Base-by-base conservation (phyloP, 441 rosid species). In the Bruguiera hainesii region DNA sequence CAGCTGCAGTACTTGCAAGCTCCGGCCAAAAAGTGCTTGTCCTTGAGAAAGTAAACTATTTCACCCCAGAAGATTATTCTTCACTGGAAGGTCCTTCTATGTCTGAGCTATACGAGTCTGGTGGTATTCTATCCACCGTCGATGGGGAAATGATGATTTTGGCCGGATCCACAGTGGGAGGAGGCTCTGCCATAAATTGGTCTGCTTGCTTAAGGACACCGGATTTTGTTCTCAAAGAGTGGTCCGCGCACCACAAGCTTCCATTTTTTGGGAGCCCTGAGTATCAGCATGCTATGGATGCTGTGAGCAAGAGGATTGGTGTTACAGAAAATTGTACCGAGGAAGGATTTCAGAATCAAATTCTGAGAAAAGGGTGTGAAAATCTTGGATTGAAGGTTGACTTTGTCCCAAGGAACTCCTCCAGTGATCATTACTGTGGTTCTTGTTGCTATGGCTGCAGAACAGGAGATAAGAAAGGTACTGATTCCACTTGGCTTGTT, bases 151-250 rank as follows among this genome's bases (percentile, higher is more conserved):
- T 68, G 56, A 77, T 74, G 85, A 20, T 91, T 62, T 52, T 84
- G 30, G 91, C 96, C 0, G 97, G 96, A n/a, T 84, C 93, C 15
- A 82, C 90, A 0, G 90, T 91, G 2, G 97, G 97, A 11, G 97
- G 97, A 55, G 97, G 97, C 50, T 78, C 93, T 1, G 85, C 90
- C 15, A 63, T 89, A 37, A 91, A 91, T 75, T 91, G 97, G 97
- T 82, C 91, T 0, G 97, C 97, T 3, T 84, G 88, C 51, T 77
- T 89, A 53, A 82, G 72, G 58, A 89, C 91, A 0, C 90, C 91
- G 0, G 71, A 81, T 25, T 33, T 72, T 56, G 80, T 89, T 46
- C 80, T 89, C 39, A 64, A 68, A 48, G 87, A 91, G 18, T 91
- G 97, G 97, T 76, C 81, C 5, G 83, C 68, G 20, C 79, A 74